phyloP scores from a whole-genome alignment of 108 stramenopile genomes.

The Mayamaea pseudoterrestris region DNA sequence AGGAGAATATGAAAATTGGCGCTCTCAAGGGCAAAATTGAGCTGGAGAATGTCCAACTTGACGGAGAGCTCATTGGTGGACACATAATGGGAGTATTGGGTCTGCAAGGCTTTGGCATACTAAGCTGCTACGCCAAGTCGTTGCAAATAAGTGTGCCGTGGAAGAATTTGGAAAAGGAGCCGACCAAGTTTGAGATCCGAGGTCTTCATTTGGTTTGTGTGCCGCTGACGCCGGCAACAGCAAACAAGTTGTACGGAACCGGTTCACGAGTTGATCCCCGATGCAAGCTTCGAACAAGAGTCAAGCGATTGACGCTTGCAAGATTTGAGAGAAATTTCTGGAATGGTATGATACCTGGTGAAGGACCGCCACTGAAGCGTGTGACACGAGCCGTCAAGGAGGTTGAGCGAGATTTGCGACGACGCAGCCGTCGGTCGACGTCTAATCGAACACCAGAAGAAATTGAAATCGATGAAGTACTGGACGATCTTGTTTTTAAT shows the following conservation, averaged over 20 bases:
- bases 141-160: slow-evolving; percentile 48
- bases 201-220: slow-evolving; percentile 70
- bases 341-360: slow-evolving; percentile 51
- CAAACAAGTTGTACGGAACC: slow-evolving; percentile 45
- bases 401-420: slow-evolving; percentile 22
- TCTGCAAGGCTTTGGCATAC: slow-evolving; percentile 59
- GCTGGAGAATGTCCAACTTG: slow-evolving; percentile 73
- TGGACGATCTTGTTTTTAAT: slow-evolving; percentile 4
- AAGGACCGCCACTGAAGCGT: slow-evolving; percentile 40
- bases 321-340: slow-evolving; percentile 68
- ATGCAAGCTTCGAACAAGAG: slow-evolving; percentile 52
- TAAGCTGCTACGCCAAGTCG: slow-evolving; percentile 53
- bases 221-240: slow-evolving; percentile 58
- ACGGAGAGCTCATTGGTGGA: slow-evolving; percentile 68
- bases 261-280: slow-evolving; percentile 43
- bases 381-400: slow-evolving; percentile 24
- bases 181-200: slow-evolving; percentile 46
- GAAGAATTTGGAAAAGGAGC: slow-evolving; percentile 54
- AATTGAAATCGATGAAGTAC: background rate
- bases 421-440: slow-evolving; percentile 15
- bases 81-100: slow-evolving; percentile 60
- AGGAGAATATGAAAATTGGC: slow-evolving; percentile 62
- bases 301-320: slow-evolving; percentile 57
- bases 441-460: slow-evolving; percentile 1
- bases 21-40: slow-evolving; percentile 63